Evolutionary conservation across 495 filamentous ascomycete species (phyloP).

Genomic region (Penicillium desertorum): DNA sequence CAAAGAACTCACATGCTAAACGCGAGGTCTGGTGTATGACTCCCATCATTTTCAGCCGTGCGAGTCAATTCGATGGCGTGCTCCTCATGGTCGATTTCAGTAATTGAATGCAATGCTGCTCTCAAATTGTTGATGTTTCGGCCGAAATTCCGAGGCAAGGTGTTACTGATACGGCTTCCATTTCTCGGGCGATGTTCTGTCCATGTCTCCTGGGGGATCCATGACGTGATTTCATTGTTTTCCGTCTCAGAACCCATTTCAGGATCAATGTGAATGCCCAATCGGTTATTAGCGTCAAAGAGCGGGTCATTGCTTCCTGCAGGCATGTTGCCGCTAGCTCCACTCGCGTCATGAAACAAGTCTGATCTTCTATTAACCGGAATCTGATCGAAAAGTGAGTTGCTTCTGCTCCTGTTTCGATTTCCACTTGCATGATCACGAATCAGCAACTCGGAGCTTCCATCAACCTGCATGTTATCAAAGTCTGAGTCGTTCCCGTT

Average conservation of each 20-base stretch:
- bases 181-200: neutral
- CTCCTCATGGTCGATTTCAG: neutral
- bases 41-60: neutral
- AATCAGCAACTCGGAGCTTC: neutral
- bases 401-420: neutral
- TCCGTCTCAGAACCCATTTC: neutral
- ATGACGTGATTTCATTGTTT: neutral
- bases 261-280: neutral
- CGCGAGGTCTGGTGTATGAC: neutral
- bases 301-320: neutral
- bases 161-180: neutral
- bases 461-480: neutral
- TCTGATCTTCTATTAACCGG: neutral
- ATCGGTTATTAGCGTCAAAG: neutral
- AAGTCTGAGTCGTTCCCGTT: neutral
- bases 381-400: neutral
- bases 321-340: neutral
- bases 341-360: neutral
- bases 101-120: neutral
- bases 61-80: too few species aligned
- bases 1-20: neutral
- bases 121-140: neutral
- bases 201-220: neutral
- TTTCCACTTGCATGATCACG: neutral
- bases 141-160: constrained; percentile 11